A percentile compares a stretch with the other conserved stretches of the same genome.
Evolutionary conservation across 495 filamentous ascomycete genomes (phyloP).

Genomic region (Hyaloscypha finlandica): DNA sequence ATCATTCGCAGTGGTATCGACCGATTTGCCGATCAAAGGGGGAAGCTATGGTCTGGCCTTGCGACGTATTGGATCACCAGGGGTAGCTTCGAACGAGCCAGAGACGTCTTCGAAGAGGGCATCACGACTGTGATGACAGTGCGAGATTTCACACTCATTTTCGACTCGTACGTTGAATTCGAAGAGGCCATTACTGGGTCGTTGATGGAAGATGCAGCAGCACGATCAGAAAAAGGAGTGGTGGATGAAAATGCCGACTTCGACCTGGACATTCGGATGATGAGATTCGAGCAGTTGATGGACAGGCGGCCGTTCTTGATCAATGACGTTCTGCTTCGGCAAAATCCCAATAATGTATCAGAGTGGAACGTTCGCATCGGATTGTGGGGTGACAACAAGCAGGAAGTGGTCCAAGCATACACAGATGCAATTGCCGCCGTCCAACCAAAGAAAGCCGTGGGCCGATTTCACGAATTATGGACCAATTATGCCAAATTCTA

Average conservation of each 20-base stretch:
- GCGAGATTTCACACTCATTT: slow-evolving; percentile 95
- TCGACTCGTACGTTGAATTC: slow-evolving; percentile 95
- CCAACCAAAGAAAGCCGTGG: slow-evolving; percentile 91
- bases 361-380: slow-evolving; percentile 98
- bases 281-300: slow-evolving; percentile 98
- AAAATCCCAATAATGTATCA: slow-evolving; percentile 94
- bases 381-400: slow-evolving; percentile 92
- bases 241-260: slow-evolving; percentile 87
- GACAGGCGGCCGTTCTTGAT: slow-evolving; percentile 94
- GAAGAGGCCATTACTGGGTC: slow-evolving; percentile 94
- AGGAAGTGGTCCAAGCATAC: slow-evolving; percentile 91
- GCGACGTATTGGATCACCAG: slow-evolving; percentile 97
- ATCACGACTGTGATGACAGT: slow-evolving; percentile 99
- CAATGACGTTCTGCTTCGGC: slow-evolving; percentile 92
- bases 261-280: slow-evolving; percentile 95
- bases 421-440: slow-evolving; percentile 91
- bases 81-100: slow-evolving; percentile 84
- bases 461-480: slow-evolving; percentile 94
- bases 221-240: slow-evolving; percentile 78
- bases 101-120: slow-evolving; percentile 95
- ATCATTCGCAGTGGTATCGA: slow-evolving; percentile 94
- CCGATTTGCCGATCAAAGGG: slow-evolving; percentile 90
- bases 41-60: slow-evolving; percentile 94
- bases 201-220: slow-evolving; percentile 84
- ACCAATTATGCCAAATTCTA: slow-evolving; percentile 98